Percentiles rank a stretch among this genome's conserved stretches.
Evolutionary conservation across 1,284 basidiomycete species (phyloP).

Genomic region (Takashimella tepidaria): DNA sequence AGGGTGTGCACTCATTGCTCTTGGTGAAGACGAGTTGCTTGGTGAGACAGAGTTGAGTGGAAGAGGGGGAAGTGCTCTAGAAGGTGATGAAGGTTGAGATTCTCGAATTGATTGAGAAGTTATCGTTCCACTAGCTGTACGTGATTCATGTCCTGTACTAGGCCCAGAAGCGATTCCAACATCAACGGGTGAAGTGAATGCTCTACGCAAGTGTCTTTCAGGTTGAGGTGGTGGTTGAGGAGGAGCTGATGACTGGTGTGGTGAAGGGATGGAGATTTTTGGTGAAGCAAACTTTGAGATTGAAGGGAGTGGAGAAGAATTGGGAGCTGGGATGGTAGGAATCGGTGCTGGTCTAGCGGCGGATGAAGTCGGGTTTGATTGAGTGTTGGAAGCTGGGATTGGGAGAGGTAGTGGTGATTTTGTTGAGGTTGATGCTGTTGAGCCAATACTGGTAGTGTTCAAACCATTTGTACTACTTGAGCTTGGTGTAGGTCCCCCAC

Average conservation of each 20-base stretch:
- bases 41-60: conserved; percentile 11
- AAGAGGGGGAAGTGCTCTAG: conserved; percentile 32
- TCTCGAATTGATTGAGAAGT: neutral
- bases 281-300: conserved; percentile 18
- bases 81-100: conserved; percentile 23
- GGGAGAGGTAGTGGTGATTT: neutral
- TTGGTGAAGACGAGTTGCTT: conserved; percentile 3
- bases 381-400: neutral
- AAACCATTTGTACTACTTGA: neutral
- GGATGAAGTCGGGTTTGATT: conserved; percentile 1
- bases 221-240: conserved; percentile 44
- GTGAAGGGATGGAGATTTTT: conserved; percentile 11
- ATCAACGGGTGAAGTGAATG: conserved; percentile 30
- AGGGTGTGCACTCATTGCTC: conserved; percentile 2
- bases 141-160: conserved; percentile 15
- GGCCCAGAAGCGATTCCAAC: neutral
- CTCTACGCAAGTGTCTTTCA: conserved; percentile 34
- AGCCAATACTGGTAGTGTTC: neutral
- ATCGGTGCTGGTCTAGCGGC: conserved; percentile 4
- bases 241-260: conserved; percentile 15
- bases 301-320: conserved; percentile 25
- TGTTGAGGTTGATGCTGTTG: neutral
- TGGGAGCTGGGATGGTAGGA: conserved; percentile 28
- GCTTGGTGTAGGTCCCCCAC: neutral
- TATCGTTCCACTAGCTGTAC: conserved; percentile 14